Conservation (phyloP, 108 stramenopile species). For the Skeletonema grethae region DNA sequence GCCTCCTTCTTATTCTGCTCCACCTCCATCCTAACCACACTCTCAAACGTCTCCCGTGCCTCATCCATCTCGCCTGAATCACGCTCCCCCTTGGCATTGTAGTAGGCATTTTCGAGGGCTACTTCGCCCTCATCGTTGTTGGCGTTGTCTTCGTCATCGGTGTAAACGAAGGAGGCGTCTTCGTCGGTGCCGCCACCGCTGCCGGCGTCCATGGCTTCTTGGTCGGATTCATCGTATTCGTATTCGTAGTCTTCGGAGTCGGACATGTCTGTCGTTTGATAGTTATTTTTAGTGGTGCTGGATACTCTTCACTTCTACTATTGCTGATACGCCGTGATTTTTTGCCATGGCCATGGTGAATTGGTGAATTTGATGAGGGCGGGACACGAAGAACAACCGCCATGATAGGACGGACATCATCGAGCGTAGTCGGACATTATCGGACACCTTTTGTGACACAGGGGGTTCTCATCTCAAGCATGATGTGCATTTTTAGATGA, state of each 20-base stretch:
- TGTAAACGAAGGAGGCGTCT: constrained; percentile 85
- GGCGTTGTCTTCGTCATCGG: constrained; percentile 77
- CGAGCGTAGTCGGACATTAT: too few relatives aligned
- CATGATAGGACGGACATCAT: too few relatives aligned
- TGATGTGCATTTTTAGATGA: too few relatives aligned
- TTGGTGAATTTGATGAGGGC: too few relatives aligned
- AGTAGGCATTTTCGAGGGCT: constrained; percentile 88
- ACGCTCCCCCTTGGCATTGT: constrained; percentile 86
- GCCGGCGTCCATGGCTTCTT: constrained; percentile 23
- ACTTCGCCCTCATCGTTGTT: constrained; percentile 79
- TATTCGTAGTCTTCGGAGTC: constrained; percentile 56
- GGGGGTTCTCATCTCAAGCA: too few relatives aligned
- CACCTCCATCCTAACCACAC: constrained; percentile 62
- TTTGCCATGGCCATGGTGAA: too few relatives aligned
- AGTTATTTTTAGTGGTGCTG: too few relatives aligned
- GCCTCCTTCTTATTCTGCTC: constrained; percentile 29
- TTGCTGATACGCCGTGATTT: not conserved
- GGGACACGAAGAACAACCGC: too few relatives aligned
- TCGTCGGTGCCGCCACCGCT: constrained; percentile 59
- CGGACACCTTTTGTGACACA: too few relatives aligned
- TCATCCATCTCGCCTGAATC: constrained; percentile 60
- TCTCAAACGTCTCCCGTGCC: constrained; percentile 74
- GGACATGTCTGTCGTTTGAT: constrained; percentile 13
- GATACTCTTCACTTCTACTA: too few relatives aligned
- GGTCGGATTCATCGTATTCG: constrained; percentile 51